Conservation (phyloP, 305 asterid genomes). For the Fraxinus platypoda region DNA sequence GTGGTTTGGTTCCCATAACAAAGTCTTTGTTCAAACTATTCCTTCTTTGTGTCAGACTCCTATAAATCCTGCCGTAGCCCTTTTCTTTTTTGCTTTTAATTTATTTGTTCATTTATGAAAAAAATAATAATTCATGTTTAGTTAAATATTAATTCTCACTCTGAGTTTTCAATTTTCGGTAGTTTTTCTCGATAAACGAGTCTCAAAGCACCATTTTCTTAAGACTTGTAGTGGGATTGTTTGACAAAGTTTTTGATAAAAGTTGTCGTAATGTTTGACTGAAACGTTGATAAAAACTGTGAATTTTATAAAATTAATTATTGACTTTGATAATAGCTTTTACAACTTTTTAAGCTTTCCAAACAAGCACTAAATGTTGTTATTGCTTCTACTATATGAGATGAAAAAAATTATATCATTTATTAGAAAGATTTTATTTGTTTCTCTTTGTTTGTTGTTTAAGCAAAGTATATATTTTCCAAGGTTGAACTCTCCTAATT, state of each 20-base stretch:
- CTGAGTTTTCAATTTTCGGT: background rate
- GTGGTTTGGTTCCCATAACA: slow-evolving; percentile 21
- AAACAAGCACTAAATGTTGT: background rate
- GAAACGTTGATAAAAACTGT: no score
- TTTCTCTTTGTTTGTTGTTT: background rate
- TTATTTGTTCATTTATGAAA: background rate
- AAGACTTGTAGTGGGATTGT: background rate
- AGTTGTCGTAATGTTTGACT: no score
- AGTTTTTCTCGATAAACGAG: background rate
- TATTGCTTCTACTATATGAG: background rate
- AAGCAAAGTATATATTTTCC: background rate
- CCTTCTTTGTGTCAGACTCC: slow-evolving; percentile 25
- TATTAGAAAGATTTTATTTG: no score
- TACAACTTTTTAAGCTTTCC: background rate
- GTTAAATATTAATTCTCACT: background rate
- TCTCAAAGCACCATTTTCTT: background rate
- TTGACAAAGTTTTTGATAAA: no score
- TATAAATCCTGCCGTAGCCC: slow-evolving; percentile 33
- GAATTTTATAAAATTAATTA: no score
- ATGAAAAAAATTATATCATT: no score
- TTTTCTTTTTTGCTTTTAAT: background rate
- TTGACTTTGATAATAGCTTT: no score
- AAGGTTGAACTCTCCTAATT: background rate
- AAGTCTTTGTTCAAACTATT: slow-evolving; percentile 28
- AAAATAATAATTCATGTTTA: background rate